A percentile compares a stretch with the other conserved stretches of the same genome.
Evolutionary conservation across 2,329 filamentous ascomycete genomes (phyloP).

Genomic region (Aotearoamyces nothofagi): DNA sequence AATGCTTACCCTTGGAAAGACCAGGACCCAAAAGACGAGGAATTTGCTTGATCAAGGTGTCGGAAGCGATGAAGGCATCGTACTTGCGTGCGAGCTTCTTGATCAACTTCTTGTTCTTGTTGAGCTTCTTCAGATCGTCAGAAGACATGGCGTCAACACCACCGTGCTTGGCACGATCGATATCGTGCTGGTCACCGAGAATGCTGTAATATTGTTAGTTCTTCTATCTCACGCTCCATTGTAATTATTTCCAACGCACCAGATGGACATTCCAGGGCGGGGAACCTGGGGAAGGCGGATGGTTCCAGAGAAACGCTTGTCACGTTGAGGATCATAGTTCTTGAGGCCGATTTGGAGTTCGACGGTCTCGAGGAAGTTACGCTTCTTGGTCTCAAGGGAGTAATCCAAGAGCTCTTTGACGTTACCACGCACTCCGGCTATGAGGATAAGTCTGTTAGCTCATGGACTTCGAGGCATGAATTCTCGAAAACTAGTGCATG

Average conservation of each 20-base stretch:
- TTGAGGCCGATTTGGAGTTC: conserved; percentile 87
- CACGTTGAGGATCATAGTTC: conserved; percentile 99
- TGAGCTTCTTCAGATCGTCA: conserved; percentile 99
- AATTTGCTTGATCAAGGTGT: conserved; percentile 98
- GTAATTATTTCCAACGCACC: conserved; percentile 29
- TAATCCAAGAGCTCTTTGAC: conserved; percentile 90
- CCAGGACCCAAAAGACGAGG: conserved; percentile 97
- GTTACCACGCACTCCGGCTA: conserved; percentile 91
- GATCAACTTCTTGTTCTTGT: conserved; percentile 99
- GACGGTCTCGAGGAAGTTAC: conserved; percentile 94
- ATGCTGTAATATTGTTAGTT: conserved; percentile 36
- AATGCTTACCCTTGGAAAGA: conserved; percentile 75
- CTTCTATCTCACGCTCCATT: conserved; percentile 1
- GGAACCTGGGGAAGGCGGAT: conserved; percentile 88
- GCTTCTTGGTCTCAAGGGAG: conserved; percentile 90
- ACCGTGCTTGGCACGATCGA: conserved; percentile 98
- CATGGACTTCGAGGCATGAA: not conserved
- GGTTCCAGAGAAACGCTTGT: conserved; percentile 99
- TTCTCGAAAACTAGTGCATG: not conserved
- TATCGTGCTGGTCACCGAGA: conserved; percentile 92
- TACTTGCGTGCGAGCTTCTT: conserved; percentile 99
- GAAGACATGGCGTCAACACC: conserved; percentile 96
- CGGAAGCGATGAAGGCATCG: conserved; percentile 97
- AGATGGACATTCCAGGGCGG: conserved; percentile 82
- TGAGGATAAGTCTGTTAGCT: conserved; percentile 22